Base-by-base conservation (phyloP, 2,329 filamentous ascomycete genomes). In the Paecilomyces fulvus region DNA sequence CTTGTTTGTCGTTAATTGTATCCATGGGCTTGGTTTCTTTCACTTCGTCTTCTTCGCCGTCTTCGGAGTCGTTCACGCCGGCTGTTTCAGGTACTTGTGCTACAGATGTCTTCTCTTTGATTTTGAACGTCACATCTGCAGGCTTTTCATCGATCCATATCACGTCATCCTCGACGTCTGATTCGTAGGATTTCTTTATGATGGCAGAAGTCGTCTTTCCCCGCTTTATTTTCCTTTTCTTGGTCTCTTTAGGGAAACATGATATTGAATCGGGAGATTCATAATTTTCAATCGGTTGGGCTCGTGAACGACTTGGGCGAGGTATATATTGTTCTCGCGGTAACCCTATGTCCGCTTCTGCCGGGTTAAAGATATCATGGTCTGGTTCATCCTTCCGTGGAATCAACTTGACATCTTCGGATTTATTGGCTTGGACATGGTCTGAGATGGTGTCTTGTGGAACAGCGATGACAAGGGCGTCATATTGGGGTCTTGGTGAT, bases 201-300 rank as follows among this genome's bases (percentile, higher is more conserved):
- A 67, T 64, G 3, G 66, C 63, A 4, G 73, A 73, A 0, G 68
- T 72, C 4, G 73, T 73, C 57, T 77, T 77, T 37, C 72, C 70
- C 57, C 77, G 71, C 62, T 76, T 80, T 20, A 70, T 53, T 53
- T 75, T 76, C 60, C 68, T 75, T 71, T 73, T 80, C 66, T 59
- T 75, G 64, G 57, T 60, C 67, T 59, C 71, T 68, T 55, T 61
- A 31, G 55, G 64, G 61, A 2, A 61, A 51, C 37, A 65, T 60
- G 20, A 69, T 63, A 52, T 52, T 9, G 30, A 52, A 20, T 52
- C 30, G 9, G 50, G 30, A 52, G 50, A 43, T 30, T 17, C 28
- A 14, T 33, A 46, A 21, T 53, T 28, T 21, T 53, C 52, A 25
- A 46, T 20, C 11, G 52, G 30, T 23, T 28, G 21, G 4, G 52